phyloP scores from a whole-genome alignment of 2,329 filamentous ascomycete species.

The Trichoderma koningiopsis region DNA sequence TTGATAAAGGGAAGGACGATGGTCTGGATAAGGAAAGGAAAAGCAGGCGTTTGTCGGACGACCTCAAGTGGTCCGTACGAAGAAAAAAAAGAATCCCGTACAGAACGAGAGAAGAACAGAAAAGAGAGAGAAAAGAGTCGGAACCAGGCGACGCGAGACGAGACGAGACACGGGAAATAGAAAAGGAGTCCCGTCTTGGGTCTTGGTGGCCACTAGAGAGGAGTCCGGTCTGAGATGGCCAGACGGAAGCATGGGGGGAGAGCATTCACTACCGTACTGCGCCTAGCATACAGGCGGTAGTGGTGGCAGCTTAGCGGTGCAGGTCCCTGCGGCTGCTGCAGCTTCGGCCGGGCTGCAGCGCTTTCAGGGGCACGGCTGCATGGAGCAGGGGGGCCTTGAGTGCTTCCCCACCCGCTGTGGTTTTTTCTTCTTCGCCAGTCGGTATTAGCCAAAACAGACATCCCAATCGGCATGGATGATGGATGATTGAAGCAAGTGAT shows the following conservation, averaged over 20 bases:
- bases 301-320: slow-evolving; percentile 11
- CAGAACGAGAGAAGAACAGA: slow-evolving; percentile 11
- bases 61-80: slow-evolving; percentile 25
- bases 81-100: slow-evolving; percentile 21
- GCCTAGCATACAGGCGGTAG: slow-evolving; percentile 3
- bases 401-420: slow-evolving; percentile 11
- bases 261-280: slow-evolving; percentile 10
- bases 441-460: slow-evolving; percentile 22
- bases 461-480: slow-evolving; percentile 16
- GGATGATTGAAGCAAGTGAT: slow-evolving; percentile 14
- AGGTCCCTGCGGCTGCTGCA: slow-evolving; percentile 23
- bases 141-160: slow-evolving; percentile 16
- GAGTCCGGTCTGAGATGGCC: slow-evolving; percentile 4
- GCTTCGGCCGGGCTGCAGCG: slow-evolving; percentile 20
- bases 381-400: neutral
- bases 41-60: slow-evolving; percentile 2
- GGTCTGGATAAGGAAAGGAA: slow-evolving; percentile 15
- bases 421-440: slow-evolving; percentile 5
- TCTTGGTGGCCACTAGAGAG: neutral
- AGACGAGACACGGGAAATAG: slow-evolving; percentile 25
- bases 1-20: slow-evolving; percentile 6
- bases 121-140: slow-evolving; percentile 17
- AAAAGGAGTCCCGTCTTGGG: slow-evolving; percentile 24
- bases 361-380: slow-evolving; percentile 24
- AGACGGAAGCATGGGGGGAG: slow-evolving; percentile 4